Evolutionary conservation across 176 grass and related monocot species (phyloP).

Genomic region (Aegilops speltoides): DNA sequence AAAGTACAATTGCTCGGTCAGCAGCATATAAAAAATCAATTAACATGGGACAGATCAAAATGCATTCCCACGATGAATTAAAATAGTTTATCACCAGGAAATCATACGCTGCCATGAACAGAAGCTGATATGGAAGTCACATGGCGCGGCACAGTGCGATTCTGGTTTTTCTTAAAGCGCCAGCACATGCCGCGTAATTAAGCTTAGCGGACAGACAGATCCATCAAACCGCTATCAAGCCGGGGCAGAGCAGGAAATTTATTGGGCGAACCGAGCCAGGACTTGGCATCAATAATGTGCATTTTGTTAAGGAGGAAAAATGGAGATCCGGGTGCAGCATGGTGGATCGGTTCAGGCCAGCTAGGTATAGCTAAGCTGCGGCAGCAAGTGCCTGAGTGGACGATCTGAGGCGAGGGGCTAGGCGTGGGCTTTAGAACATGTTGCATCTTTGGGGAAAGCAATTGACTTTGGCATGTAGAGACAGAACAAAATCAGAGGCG

Average conservation of each 20-base stretch:
- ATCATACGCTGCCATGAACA: conserved; percentile 37
- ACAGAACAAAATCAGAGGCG: conserved; percentile 39
- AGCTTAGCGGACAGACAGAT: conserved; percentile 16
- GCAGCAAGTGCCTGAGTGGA: conserved; percentile 15
- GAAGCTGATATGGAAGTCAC: conserved; percentile 52
- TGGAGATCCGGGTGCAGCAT: not conserved
- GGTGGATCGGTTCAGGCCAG: not conserved
- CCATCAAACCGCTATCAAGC: conserved; percentile 8
- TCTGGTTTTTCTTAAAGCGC: not conserved
- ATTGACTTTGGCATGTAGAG: conserved; percentile 28
- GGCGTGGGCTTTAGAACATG: not conserved
- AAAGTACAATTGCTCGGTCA: conserved; percentile 38
- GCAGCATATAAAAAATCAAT: conserved; percentile 38
- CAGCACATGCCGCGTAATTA: conserved; percentile 25
- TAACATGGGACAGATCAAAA: conserved; percentile 54
- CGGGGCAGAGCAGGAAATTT: not conserved
- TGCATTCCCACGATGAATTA: conserved; percentile 51
- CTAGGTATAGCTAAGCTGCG: not conserved
- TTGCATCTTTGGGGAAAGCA: conserved; percentile 24
- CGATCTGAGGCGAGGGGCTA: not conserved
- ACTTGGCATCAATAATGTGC: conserved; percentile 26
- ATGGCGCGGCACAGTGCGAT: conserved; percentile 30
- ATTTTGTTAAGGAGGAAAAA: not conserved
- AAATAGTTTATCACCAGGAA: conserved; percentile 50
- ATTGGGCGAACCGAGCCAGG: not conserved